These are phyloP conservation scores for Penicillium manginii DNA, from an alignment of 495 filamentous ascomycete genomes.

Conservation along the genomic window DNA sequence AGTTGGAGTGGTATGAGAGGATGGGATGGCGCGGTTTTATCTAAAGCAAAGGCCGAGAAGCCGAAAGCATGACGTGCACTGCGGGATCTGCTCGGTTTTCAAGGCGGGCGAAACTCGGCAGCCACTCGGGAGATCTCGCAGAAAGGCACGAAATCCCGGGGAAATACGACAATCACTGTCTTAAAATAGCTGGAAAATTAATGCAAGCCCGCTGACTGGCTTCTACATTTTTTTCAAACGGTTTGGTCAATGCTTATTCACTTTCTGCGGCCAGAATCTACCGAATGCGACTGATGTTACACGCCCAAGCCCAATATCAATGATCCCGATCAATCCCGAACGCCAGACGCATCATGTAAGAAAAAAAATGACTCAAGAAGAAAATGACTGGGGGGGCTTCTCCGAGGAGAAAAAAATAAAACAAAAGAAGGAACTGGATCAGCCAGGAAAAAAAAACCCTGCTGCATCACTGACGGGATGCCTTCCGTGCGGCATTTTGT, in stretches of 20 bases:
- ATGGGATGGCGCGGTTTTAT: conserved; percentile 15
- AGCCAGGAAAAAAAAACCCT: background rate
- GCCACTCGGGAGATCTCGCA: conserved; percentile 7
- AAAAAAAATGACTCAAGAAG: conserved; percentile 10
- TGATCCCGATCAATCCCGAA: conserved; percentile 24
- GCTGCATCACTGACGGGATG: conserved; percentile 1
- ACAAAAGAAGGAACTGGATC: background rate
- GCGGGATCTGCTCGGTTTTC: background rate
- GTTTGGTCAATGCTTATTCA: conserved; percentile 9
- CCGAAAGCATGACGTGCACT: conserved; percentile 28
- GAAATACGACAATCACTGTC: background rate
- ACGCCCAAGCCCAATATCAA: conserved; percentile 18
- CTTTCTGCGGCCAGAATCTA: conserved; percentile 9
- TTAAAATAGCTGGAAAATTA: background rate
- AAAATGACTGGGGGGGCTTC: background rate
- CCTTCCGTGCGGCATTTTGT: conserved; percentile 50
- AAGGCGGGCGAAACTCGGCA: conserved; percentile 30
- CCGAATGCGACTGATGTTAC: conserved; percentile 22
- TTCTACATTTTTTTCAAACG: background rate
- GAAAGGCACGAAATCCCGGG: background rate
- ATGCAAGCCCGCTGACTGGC: conserved; percentile 7
- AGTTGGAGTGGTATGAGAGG: background rate
- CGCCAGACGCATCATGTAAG: conserved; percentile 17
- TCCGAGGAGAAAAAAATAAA: conserved; percentile 1
- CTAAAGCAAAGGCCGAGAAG: conserved; percentile 36